Conservation (phyloP, 169 alveolate species). For the Besnoitia besnoiti region DNA sequence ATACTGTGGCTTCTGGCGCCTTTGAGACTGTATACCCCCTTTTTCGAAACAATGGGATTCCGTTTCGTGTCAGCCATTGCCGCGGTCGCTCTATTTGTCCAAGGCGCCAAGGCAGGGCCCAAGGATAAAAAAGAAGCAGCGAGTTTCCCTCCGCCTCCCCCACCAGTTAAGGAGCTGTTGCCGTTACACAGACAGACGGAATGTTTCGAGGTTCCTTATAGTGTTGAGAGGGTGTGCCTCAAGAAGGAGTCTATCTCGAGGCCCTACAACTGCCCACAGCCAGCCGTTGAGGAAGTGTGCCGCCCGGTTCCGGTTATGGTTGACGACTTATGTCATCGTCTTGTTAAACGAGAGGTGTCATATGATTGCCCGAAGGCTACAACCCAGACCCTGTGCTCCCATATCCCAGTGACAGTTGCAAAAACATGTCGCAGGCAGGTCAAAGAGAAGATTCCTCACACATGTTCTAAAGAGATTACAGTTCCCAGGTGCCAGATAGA, state of each 20-base stretch:
- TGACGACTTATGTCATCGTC: slow-evolving; percentile 34
- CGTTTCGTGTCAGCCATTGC: neutral
- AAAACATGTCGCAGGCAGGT: slow-evolving; percentile 34
- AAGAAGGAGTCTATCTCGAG: slow-evolving; percentile 38
- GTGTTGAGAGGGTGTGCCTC: slow-evolving; percentile 58
- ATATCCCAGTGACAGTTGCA: slow-evolving; percentile 48
- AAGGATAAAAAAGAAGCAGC: neutral
- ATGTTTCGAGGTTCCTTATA: slow-evolving; percentile 62
- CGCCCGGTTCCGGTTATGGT: slow-evolving; percentile 2
- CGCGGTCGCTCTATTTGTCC: neutral
- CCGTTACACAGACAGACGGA: slow-evolving; percentile 38
- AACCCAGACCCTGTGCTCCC: slow-evolving; percentile 50
- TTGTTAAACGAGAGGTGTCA: slow-evolving; percentile 51
- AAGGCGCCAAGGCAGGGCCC: slow-evolving; percentile 4
- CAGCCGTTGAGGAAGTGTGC: slow-evolving; percentile 49
- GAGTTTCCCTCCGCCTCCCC: neutral
- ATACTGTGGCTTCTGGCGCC: neutral
- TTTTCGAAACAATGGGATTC: neutral
- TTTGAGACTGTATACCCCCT: neutral
- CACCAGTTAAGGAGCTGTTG: neutral
- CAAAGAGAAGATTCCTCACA: slow-evolving; percentile 41
- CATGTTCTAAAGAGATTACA: slow-evolving; percentile 42
- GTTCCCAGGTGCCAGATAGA: slow-evolving; percentile 51
- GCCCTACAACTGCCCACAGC: slow-evolving; percentile 59
- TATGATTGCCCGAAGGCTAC: slow-evolving; percentile 62